Percentiles rank a stretch among this genome's conserved stretches.
phyloP scores from a whole-genome alignment of 805 yeast species.

The Metahyphopichia silvanorum region DNA sequence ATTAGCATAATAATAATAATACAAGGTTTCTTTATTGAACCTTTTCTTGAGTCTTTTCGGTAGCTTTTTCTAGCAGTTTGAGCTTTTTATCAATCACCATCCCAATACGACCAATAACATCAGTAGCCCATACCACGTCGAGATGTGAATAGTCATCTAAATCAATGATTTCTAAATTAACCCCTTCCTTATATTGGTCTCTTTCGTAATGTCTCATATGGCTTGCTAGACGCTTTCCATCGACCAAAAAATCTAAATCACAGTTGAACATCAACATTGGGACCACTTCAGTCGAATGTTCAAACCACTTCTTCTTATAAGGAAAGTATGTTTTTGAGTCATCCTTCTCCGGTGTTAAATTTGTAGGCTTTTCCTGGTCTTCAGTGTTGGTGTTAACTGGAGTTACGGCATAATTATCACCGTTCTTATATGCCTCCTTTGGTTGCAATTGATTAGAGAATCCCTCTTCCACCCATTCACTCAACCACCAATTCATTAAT shows the following conservation, averaged over 20 bases:
- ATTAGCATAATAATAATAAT: too few relatives aligned
- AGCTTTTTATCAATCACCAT: constrained; percentile 18
- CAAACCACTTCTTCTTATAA: constrained; percentile 52
- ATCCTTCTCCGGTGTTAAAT: constrained; percentile 40
- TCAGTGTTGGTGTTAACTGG: constrained; percentile 13
- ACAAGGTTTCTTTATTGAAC: too few relatives aligned
- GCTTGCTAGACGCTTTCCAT: constrained; percentile 61
- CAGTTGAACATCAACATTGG: constrained; percentile 72
- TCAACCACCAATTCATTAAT: constrained; percentile 91
- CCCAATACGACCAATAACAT: constrained; percentile 66
- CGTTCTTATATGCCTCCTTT: constrained; percentile 25
- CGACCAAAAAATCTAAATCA: constrained; percentile 71
- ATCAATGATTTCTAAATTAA: constrained; percentile 35
- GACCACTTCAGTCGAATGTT: constrained; percentile 30
- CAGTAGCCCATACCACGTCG: constrained; percentile 92
- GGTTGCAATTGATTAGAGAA: constrained; percentile 37
- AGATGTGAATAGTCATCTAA: constrained; percentile 74
- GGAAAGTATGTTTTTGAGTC: constrained; percentile 52
- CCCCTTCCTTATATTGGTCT: constrained; percentile 28
- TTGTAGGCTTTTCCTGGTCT: constrained; percentile 4
- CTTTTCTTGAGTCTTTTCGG: background rate
- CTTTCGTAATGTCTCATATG: constrained; percentile 65
- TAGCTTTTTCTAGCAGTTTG: background rate
- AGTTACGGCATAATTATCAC: constrained; percentile 20
- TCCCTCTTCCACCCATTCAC: constrained; percentile 34